Evolutionary conservation across 2,329 filamentous ascomycete species (phyloP).

Genomic region (Ploettnerulaceae sp.): DNA sequence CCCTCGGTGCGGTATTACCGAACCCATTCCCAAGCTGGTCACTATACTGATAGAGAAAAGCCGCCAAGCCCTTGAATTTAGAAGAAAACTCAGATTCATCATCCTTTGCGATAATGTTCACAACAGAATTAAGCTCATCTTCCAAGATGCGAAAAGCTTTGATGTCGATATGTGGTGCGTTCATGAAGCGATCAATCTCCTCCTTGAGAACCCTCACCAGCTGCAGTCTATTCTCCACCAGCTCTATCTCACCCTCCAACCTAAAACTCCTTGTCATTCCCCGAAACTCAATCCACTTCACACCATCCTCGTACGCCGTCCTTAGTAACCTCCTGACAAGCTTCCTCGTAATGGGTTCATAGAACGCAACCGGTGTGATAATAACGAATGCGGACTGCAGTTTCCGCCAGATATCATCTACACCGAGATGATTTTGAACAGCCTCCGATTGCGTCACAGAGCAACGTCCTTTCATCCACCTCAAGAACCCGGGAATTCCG

Average conservation of each 20-base stretch:
- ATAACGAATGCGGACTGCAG: constrained; percentile 69
- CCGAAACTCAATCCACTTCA: constrained; percentile 77
- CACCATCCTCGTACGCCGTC: constrained; percentile 68
- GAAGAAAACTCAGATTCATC: neutral
- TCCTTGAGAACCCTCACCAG: constrained; percentile 69
- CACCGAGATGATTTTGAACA: constrained; percentile 71
- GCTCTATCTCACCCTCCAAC: constrained; percentile 54
- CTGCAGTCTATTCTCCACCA: constrained; percentile 59
- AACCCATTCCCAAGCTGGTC: neutral
- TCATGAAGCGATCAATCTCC: constrained; percentile 49
- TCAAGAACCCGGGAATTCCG: constrained; percentile 63
- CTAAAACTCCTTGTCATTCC: constrained; percentile 59
- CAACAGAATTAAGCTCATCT: neutral
- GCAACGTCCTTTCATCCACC: constrained; percentile 69
- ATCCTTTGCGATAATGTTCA: neutral
- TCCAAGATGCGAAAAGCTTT: neutral
- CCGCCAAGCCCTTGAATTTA: constrained; percentile 53
- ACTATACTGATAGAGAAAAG: neutral
- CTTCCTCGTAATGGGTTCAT: constrained; percentile 80
- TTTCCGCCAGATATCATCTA: constrained; percentile 79
- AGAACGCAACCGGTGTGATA: constrained; percentile 68
- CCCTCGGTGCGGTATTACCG: neutral
- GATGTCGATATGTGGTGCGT: neutral
- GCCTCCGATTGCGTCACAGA: constrained; percentile 66
- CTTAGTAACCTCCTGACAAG: constrained; percentile 67